phyloP scores from a whole-genome alignment of 495 filamentous ascomycete genomes.

The Talaromyces wortmannii region DNA sequence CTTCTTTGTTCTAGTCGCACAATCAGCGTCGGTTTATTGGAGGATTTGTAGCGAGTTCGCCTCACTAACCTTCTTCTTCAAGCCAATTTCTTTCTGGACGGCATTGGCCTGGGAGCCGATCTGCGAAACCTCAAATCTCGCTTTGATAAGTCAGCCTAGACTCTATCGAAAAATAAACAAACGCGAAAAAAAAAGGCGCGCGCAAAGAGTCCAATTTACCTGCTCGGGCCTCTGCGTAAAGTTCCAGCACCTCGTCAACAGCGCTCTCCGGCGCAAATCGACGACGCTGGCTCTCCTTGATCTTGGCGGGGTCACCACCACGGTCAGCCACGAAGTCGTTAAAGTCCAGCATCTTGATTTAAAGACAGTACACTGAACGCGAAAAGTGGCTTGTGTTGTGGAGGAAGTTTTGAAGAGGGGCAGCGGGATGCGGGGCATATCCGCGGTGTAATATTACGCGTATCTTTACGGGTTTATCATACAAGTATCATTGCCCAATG shows the following conservation, averaged over 20 bases:
- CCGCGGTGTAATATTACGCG: neutral
- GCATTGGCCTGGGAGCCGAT: conserved; percentile 78
- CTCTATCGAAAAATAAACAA: neutral
- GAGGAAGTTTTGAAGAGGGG: neutral
- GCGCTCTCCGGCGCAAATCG: conserved; percentile 71
- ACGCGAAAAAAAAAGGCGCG: neutral
- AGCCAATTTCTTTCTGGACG: conserved; percentile 80
- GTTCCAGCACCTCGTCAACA: conserved; percentile 83
- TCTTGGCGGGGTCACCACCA: conserved; percentile 80
- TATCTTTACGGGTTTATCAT: neutral
- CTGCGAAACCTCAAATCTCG: conserved; percentile 73
- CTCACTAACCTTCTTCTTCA: conserved; percentile 74
- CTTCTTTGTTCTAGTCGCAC: conserved; percentile 65
- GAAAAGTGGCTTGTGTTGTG: neutral
- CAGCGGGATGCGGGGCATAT: neutral
- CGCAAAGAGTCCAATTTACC: conserved; percentile 40
- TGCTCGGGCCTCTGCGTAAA: conserved; percentile 81
- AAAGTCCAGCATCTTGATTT: conserved; percentile 63
- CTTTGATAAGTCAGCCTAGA: conserved; percentile 23
- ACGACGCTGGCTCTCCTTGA: conserved; percentile 80
- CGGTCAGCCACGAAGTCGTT: conserved; percentile 77
- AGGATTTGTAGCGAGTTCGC: neutral
- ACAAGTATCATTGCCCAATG: neutral
- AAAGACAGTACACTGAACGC: neutral
- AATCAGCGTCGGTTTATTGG: neutral